phyloP scores from a whole-genome alignment of 1,139 yeast genomes.

The Yamadazyma triangularis region DNA sequence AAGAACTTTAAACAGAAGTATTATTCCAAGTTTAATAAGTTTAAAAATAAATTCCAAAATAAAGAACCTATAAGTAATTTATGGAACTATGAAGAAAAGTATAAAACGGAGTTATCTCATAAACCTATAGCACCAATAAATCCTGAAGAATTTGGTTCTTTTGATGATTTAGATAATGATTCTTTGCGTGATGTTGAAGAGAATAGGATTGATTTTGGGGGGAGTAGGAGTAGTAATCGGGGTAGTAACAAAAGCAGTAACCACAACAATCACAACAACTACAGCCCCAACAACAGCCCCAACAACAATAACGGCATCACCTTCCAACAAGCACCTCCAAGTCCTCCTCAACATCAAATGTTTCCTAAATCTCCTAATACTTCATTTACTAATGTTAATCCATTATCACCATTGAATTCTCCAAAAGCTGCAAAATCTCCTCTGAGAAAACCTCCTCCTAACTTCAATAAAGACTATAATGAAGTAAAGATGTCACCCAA shows the following conservation, averaged over 20 bases:
- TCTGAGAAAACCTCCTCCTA: conserved; percentile 20
- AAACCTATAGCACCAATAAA: conserved; percentile 9
- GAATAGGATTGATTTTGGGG: not conserved
- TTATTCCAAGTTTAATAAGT: conserved; percentile 24
- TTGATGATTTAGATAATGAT: conserved; percentile 20
- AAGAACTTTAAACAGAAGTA: conserved; percentile 16
- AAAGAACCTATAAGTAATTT: conserved; percentile 30
- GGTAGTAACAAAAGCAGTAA: no score
- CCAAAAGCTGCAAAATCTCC: conserved; percentile 4
- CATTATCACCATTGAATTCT: not conserved
- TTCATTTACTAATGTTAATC: not conserved
- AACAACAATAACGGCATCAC: not conserved
- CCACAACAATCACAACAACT: no score
- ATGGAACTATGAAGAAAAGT: conserved; percentile 9
- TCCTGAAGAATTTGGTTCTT: conserved; percentile 12
- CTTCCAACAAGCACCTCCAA: conserved; percentile 13
- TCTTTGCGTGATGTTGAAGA: not conserved
- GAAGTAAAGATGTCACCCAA: conserved; percentile 5
- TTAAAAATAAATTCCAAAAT: conserved; percentile 29
- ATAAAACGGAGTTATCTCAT: conserved; percentile 1
- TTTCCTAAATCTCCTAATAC: conserved; percentile 2
- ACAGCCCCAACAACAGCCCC: no score
- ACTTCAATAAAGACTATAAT: conserved; percentile 1
- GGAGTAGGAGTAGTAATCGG: no score
- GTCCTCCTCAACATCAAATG: conserved; percentile 1